Base-by-base conservation (phyloP, 495 filamentous ascomycete species). In the Penicillium odoratum region DNA sequence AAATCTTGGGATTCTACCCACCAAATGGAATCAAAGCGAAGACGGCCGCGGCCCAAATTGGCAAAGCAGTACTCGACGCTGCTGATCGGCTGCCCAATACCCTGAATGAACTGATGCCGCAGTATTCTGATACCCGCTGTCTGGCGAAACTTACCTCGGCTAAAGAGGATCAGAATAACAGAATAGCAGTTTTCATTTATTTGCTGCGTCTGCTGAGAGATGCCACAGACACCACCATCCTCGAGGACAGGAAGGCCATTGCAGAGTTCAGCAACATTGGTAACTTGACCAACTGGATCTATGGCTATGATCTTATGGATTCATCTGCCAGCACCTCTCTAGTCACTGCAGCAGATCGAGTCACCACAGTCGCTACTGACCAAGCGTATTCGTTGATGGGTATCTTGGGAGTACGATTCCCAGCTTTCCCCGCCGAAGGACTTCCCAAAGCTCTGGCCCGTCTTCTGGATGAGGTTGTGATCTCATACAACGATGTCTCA, bases 351-450 rank as follows among this genome's bases (percentile, higher is more conserved):
- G 57, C 61, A 7, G 16, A 53, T 13, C 56, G 61, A 13, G 31
- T 53, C n/a, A 56, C 52, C 33, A 63, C 61, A 28, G 53, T 57
- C 11, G 16, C 56, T 4, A 60, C 57, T 10, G 61, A 63, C 36
- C 48, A 63, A 31, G 61, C 57, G 15, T 63, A 63, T 49, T 63
- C 61, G 15, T 43, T 63, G 48, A 63, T 63, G 61, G 61, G 61
- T 53, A 57, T 63, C 33, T 34, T 63, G 1, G 61, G 61, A 6
- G 61, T 63, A 26, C 48, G 53, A 10, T 63, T 63, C 33, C 56
- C 61, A 9, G 61, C 57, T 0, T 63, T 63, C 25, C 53, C 61
- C 5, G 61, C 61, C 7, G 61, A 63, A 30, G 61, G 61, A 8
- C 49, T 63, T 5, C 52, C 53, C 15, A 63, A 63, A 38, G 60